Conservation (phyloP, 2,329 filamentous ascomycete species). For the Ophiocordyceps camponoti-saundersi region DNA sequence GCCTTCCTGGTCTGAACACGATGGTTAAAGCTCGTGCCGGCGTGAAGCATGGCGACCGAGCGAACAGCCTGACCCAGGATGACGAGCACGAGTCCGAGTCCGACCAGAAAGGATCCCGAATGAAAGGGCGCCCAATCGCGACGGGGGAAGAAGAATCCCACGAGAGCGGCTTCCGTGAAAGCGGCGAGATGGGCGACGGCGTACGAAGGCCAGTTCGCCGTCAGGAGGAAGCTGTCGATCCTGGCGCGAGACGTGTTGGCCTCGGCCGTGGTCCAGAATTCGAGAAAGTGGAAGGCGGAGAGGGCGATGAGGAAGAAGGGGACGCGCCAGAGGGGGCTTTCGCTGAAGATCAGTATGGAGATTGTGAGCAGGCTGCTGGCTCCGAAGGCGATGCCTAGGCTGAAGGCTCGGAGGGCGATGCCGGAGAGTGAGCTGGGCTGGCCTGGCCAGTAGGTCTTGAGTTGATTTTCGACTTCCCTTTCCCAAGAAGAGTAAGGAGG, state of each 20-base stretch:
- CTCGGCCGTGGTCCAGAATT: constrained; percentile 78
- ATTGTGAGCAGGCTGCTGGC: constrained; percentile 14
- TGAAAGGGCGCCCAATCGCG: constrained; percentile 28
- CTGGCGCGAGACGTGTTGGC: constrained; percentile 64
- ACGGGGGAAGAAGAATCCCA: constrained; percentile 35
- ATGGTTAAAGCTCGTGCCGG: constrained; percentile 85
- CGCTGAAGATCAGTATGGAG: constrained; percentile 16
- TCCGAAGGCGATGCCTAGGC: constrained; percentile 28
- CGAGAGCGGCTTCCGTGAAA: constrained; percentile 52
- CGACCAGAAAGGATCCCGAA: constrained; percentile 22
- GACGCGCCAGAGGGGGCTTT: constrained; percentile 39
- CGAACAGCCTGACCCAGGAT: constrained; percentile 57
- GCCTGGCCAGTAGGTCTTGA: constrained; percentile 23
- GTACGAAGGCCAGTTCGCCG: constrained; percentile 71
- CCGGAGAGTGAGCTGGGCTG: constrained; percentile 40
- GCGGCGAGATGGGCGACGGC: constrained; percentile 66
- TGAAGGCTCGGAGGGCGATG: constrained; percentile 40
- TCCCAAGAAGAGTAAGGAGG: neutral
- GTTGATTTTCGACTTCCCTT: neutral
- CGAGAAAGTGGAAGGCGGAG: constrained; percentile 81
- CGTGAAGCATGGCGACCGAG: constrained; percentile 74
- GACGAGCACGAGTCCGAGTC: constrained; percentile 47
- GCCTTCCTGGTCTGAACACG: constrained; percentile 57
- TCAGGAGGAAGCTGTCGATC: constrained; percentile 65
- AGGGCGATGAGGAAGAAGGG: constrained; percentile 54